Base-by-base conservation (phyloP, 768 basidiomycete species). In the Termitomyces sp. region DNA sequence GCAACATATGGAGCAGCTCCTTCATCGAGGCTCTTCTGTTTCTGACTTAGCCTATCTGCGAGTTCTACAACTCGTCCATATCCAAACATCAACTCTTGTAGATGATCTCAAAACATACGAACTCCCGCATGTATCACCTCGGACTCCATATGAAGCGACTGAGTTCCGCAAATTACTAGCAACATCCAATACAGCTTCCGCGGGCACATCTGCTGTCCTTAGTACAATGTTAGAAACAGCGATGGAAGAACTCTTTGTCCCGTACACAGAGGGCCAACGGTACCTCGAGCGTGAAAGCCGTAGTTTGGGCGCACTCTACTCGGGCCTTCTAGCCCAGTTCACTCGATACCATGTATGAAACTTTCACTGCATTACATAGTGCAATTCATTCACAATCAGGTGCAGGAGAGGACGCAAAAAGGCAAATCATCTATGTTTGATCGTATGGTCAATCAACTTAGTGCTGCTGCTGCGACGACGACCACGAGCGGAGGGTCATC, bases 181-280 rank as follows among this genome's bases (percentile, higher is more conserved):
- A 23, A 78, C 77, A 16, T 73, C 81, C 23, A 68, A 78, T 17
- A 67, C 77, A 2, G 65, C 78, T 23, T 74, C 76, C 17, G 57
- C 78, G 0, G 71, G 81, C 9, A 79, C 83, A 9, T 78, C 82
- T 14, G 73, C 82, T 6, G 80, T 86, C n/a, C 82, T 90, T 64
- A 80, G 86, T 65, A 76, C 83, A 1, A 93, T 98, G 91, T 79
- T 99, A n/a, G 97, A 98, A 69, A 86, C 84, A 8, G 91, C 94
- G 8, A 87, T 97, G 84, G 97, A 98, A 60, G 97, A 98, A 67
- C 82, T 98, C 19, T 98, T 98, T 61, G 85, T 95, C 21, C 91
- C 93, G 3, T 98, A 95, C 66, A 89, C 87, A 1, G 96, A 99
- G 71, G 94, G 92, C 3, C 85, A 85, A 57, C 77, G 94, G 55